Base-by-base conservation (phyloP, 306 rosid genomes). In the Glycyrrhiza uralensis region DNA sequence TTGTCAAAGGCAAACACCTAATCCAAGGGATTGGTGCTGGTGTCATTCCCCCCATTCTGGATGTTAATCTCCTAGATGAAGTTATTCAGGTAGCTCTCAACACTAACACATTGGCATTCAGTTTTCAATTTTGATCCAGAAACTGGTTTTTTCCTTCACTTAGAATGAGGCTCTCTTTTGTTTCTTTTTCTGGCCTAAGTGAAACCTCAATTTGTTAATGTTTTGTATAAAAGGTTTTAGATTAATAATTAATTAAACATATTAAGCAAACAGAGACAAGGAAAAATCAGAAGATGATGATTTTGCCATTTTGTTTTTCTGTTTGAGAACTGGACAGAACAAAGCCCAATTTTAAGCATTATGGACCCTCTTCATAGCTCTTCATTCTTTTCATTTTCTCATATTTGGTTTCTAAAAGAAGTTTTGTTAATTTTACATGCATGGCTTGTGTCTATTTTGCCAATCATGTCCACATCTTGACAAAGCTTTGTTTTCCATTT, bases 21-120 rank as follows among this genome's bases (percentile, higher is more conserved):
- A 93, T 90, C 59, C 93, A 84, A 80, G 97, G 98, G 72, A 66
- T 93, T 30, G 98, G 96, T 56, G 79, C 86, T 52, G 96, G 93
- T 24, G 0, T 90, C 9, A 45, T 90, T 57, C 89, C 92, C 20
- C 2, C 8, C 28, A 66, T 90, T 26, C 73, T 93, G 45, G 93
- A 88, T 51, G 67, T 84, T 49, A 71, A 78, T 33, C 2, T 93
- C 41, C 84, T 88, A 9, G 88, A 93, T 28, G 97, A 88, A 85
- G 77, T 90, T 68, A 13, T 93, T 74, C 86, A 78, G 83, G 98
- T 87, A 52, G 58, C 76, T 69, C 62, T 42, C 22, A 28, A 75
- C 23, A 35, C 69, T 68, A 28, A 9, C n/a, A 20, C 9, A 56
- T 80, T 69, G 15, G 35, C 12, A 54, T 9, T 67, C 54, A 44